These are phyloP conservation scores for Xylaria sp. DNA, from an alignment of 2,329 filamentous ascomycete genomes.

Conservation along the genomic window DNA sequence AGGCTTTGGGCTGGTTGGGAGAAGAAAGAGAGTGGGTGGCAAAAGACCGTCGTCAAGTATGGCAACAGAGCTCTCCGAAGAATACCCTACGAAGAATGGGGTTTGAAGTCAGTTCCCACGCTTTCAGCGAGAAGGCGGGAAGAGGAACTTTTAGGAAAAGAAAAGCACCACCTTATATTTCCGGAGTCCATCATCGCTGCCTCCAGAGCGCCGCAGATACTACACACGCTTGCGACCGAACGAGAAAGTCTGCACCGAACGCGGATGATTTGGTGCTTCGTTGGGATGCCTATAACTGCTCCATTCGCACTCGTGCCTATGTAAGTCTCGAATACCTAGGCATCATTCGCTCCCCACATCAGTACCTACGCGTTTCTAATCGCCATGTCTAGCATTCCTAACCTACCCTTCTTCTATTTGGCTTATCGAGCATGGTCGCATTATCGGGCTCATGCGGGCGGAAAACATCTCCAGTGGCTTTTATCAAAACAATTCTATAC, in stretches of 20 bases:
- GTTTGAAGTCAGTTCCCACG: conserved; percentile 89
- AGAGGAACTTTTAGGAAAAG: conserved; percentile 66
- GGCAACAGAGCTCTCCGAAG: conserved; percentile 85
- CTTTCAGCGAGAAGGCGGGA: conserved; percentile 69
- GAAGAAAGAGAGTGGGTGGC: conserved; percentile 82
- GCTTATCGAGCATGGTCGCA: conserved; percentile 91
- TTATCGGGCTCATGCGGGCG: conserved; percentile 84
- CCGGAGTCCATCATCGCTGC: conserved; percentile 72
- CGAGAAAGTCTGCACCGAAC: conserved; percentile 77
- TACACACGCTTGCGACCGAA: conserved; percentile 77
- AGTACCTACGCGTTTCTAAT: conserved; percentile 24
- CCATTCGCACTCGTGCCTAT: conserved; percentile 85
- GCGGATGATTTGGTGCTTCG: conserved; percentile 79
- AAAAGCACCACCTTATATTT: conserved; percentile 76
- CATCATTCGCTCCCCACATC: neutral
- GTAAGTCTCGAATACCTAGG: conserved; percentile 58
- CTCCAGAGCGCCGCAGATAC: conserved; percentile 66
- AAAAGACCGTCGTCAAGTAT: conserved; percentile 82
- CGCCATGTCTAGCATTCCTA: conserved; percentile 69
- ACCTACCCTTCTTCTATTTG: conserved; percentile 96
- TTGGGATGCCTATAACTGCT: conserved; percentile 80
- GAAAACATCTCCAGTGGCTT: conserved; percentile 83
- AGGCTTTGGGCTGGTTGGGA: conserved; percentile 88
- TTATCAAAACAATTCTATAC: conserved; percentile 73
- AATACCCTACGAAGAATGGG: conserved; percentile 98